Conservation (phyloP, 106 monocot species). For the Allium fistulosum region DNA sequence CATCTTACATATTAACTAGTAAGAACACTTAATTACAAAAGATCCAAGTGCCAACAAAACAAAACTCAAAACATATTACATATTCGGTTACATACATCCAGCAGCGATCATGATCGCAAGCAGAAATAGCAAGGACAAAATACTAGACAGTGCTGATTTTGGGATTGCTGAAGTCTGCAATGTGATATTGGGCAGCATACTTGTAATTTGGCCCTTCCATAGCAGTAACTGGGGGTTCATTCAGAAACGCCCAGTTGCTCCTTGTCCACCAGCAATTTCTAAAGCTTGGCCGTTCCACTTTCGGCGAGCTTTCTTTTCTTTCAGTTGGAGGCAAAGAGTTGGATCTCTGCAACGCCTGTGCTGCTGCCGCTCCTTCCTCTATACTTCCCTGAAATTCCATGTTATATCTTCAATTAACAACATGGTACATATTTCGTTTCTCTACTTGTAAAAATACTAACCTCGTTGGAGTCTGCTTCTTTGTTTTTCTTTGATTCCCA, state of each 20-base stretch:
- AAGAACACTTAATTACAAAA: too few relatives aligned
- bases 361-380: constrained; percentile 3
- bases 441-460: too few relatives aligned
- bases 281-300: not conserved
- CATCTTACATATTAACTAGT: too few relatives aligned
- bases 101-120: too few relatives aligned
- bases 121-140: too few relatives aligned
- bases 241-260: constrained; percentile 40
- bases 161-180: constrained; percentile 7
- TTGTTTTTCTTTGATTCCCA: constrained; percentile 31
- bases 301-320: constrained; percentile 8
- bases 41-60: too few relatives aligned
- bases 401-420: not conserved
- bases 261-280: constrained; percentile 27
- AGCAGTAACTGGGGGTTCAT: constrained; percentile 31
- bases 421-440: not conserved
- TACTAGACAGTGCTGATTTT: not conserved
- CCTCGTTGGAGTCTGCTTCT: constrained; percentile 10
- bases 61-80: too few relatives aligned
- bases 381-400: constrained; percentile 16
- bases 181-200: constrained; percentile 25
- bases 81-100: too few relatives aligned
- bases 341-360: constrained; percentile 20
- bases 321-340: constrained; percentile 23
- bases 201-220: constrained; percentile 29